Evolutionary conservation across 2,329 filamentous ascomycete genomes (phyloP), one percentile per base, ranked within the genome.

Genomic region (Balansia obtecta): DNA sequence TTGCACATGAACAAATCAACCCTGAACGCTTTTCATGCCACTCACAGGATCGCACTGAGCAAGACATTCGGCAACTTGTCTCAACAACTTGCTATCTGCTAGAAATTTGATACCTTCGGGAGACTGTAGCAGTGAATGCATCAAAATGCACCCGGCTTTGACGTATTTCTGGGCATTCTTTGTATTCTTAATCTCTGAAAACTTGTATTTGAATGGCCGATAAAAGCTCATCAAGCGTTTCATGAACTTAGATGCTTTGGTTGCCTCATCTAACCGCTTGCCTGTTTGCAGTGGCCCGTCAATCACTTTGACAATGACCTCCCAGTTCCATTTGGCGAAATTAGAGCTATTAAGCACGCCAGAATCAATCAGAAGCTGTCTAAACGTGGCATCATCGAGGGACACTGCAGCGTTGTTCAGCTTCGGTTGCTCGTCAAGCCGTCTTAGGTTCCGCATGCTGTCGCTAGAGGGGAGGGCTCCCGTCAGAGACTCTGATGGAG

Each of bases 241-340:
- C 59, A 97, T 85, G 61, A 97, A 98, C 63, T 97, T 97, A 2
- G 90, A 95, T 1, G 86, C 89, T 63, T 89, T 91, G 63, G 95
- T 86, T 0, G 91, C 91, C 66, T 98, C 93, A 58, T 96, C 91
- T 4, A 98, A 75, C 11, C 93, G 79, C 66, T 95, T 96, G 1
- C 90, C 85, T 56, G 89, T 95, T 22, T 89, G 85, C 20, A 98
- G 69, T 1, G 94, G 93, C 0, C 93, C 94, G 63, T 97, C 91
- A 37, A 98, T 90, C 48, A 97, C 82, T 58, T 84, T 86, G 52
- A 90, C 77, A 41, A 98, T 89, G 38, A 95, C 73, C 54, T 95
- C 88, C 93, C 94, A 98, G 63, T 95, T 91, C 93, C 93, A 98
- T 65, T 98, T 98, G 39, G 82, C 75, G 61, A 86, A 95, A 58